phyloP scores from a whole-genome alignment of 495 filamentous ascomycete species.

The Stereocaulon alpinum region DNA sequence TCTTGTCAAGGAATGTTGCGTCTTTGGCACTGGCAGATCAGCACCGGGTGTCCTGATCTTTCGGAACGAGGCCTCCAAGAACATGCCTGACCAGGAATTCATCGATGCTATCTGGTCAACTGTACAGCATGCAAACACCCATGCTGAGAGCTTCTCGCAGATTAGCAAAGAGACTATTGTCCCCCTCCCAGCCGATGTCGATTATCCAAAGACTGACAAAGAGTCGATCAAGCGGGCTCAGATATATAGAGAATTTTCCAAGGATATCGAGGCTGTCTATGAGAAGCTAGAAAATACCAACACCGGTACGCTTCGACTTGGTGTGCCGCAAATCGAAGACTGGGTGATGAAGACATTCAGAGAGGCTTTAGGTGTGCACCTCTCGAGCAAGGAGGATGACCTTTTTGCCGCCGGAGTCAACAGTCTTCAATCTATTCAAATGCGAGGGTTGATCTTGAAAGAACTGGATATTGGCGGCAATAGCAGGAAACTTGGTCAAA shows the following conservation, averaged over 20 bases:
- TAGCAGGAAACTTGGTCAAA: constrained; percentile 28
- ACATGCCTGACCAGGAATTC: constrained; percentile 32
- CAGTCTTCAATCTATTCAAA: constrained; percentile 49
- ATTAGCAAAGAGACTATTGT: constrained; percentile 44
- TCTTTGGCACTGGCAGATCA: constrained; percentile 44
- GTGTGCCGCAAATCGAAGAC: constrained; percentile 30
- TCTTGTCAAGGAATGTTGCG: constrained; percentile 45
- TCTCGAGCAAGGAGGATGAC: constrained; percentile 34
- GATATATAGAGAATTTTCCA: constrained; percentile 37
- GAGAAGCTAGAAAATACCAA: constrained; percentile 24
- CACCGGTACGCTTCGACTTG: constrained; percentile 28
- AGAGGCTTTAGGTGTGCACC: constrained; percentile 31
- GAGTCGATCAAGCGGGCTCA: constrained; percentile 46
- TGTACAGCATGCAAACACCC: constrained; percentile 39
- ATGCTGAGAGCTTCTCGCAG: constrained; percentile 44
- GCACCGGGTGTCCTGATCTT: constrained; percentile 47
- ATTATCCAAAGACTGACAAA: constrained; percentile 45
- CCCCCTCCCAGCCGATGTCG: constrained; percentile 31
- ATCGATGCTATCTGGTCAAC: constrained; percentile 39
- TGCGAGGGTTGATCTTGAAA: constrained; percentile 40
- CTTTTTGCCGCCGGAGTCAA: constrained; percentile 50
- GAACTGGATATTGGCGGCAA: constrained; percentile 32
- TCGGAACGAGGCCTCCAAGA: constrained; percentile 26
- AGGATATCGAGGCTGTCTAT: constrained; percentile 42
- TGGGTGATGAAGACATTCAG: constrained; percentile 35